Evolutionary conservation across 2,329 filamentous ascomycete genomes (phyloP), one percentile per base, ranked within the genome.

Genomic region (Dichotomopilus funicola): DNA sequence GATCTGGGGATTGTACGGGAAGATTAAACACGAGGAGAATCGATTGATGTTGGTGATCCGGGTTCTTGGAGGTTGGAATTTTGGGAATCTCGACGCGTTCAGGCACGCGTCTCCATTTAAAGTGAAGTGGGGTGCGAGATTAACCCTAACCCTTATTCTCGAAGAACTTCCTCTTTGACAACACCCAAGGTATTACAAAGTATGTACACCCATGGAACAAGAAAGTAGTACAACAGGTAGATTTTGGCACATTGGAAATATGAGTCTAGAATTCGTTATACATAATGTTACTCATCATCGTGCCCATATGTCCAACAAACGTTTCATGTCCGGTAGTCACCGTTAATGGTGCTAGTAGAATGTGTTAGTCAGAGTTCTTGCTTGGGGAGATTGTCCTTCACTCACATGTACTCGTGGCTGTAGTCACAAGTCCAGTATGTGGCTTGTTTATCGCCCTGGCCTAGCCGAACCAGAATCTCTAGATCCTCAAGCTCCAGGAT

Each of bases 341-440:
- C 83, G 64, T 87, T 87, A 63, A 86, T 86, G 5, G 81, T 82
- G 40, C 72, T 72, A 52, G 19, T 36, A 53, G 35, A 47, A 6
- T 19, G 35, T 62, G 58, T 55, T 45, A 51, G 37, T 58, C 13
- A 67, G 61, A 60, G 63, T 5, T 8, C 13, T 7, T 31, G 7
- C 33, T 7, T 8, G 13, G 6, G 13, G 1, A 34, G 34, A 4
- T 10, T n/a, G 13, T 33, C 11, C 12, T 12, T 43, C 8, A 69
- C 66, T 70, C 60, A 67, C 69, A 82, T 82, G 67, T 83, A 95
- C 76, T 91, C 88, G 67, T 91, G 88, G 67, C 86, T 90, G 63
- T 91, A 89, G 69, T 95, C 89, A 67, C 89, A 94, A 41, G 89
- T 94, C 84, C 88, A 94, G 69, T 89, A 89, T 5, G 84, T 82